A percentile compares a stretch with the other conserved stretches of the same genome.
These are phyloP conservation scores for Friedmanniomyces simplex DNA, from an alignment of 495 filamentous ascomycete genomes.

Conservation along the genomic window DNA sequence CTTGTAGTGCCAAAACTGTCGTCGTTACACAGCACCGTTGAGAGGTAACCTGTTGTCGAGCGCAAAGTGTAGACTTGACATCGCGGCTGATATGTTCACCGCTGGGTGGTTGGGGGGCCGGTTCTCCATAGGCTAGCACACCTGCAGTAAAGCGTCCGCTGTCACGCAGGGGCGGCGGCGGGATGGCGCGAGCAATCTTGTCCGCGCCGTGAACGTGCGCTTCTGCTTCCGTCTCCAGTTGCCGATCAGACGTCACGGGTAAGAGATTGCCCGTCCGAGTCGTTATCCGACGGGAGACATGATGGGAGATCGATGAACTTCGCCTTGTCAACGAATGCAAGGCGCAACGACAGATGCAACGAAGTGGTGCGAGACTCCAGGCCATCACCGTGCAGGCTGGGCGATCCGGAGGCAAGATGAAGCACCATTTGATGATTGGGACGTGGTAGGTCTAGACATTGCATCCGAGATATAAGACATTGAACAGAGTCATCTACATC, in stretches of 20 bases:
- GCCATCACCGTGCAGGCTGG: conserved; percentile 4
- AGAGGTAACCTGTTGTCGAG: background rate
- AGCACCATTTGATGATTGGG: conserved; percentile 25
- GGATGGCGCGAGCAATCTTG: background rate
- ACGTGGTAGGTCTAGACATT: conserved; percentile 19
- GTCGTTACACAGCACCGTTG: background rate
- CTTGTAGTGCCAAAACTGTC: background rate
- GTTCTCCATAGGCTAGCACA: background rate
- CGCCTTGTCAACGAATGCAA: background rate
- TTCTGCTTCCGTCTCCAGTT: background rate
- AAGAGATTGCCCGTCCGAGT: too few species aligned
- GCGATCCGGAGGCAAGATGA: conserved; percentile 12
- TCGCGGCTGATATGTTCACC: background rate
- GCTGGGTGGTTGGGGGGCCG: background rate
- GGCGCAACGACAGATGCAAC: background rate
- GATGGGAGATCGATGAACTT: too few species aligned
- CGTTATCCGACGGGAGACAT: too few species aligned
- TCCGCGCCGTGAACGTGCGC: background rate
- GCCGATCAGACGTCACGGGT: background rate
- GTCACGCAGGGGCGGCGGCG: background rate
- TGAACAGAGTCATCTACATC: too few species aligned
- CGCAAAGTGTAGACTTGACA: background rate
- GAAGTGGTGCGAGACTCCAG: conserved; percentile 1
- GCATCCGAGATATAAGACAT: too few species aligned
- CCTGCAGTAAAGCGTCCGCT: background rate